Evolutionary conservation across 169 alveolate species (phyloP).

Genomic region (Eimeria necatrix): DNA sequence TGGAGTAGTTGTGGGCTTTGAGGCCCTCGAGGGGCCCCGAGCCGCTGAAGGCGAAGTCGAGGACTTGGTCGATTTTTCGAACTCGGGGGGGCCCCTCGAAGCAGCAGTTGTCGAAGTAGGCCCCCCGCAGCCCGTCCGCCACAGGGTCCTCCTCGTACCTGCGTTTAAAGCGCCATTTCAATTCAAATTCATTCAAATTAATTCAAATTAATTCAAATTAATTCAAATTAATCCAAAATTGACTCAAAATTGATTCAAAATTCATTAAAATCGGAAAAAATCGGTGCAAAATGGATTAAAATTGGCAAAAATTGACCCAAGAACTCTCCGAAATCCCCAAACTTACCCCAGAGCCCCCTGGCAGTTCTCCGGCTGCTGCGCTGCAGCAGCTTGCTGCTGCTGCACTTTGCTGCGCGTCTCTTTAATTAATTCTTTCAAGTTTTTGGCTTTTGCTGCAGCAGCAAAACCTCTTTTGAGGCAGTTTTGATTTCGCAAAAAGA

Average conservation of each 20-base stretch:
- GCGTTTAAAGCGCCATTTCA: neutral
- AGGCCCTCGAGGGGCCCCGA: conserved; percentile 90
- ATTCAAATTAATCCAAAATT: no score
- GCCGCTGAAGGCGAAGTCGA: conserved; percentile 89
- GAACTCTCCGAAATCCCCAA: neutral
- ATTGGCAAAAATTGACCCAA: neutral
- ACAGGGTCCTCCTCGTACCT: conserved; percentile 85
- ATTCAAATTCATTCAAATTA: neutral
- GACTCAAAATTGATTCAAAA: neutral
- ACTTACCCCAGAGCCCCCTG: conserved; percentile 83
- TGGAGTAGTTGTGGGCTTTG: conserved; percentile 90
- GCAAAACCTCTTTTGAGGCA: conserved; percentile 54
- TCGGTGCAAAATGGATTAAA: no score
- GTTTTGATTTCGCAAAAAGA: conserved; percentile 41
- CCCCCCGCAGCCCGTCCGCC: conserved; percentile 88
- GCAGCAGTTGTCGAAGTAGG: conserved; percentile 85
- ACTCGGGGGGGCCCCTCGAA: conserved; percentile 88
- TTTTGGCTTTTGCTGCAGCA: conserved; percentile 7
- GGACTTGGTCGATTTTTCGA: conserved; percentile 87
- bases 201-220: neutral
- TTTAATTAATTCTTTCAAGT: conserved; percentile 83
- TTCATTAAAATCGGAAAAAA: neutral
- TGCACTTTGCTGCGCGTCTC: conserved; percentile 85
- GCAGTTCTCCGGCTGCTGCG: conserved; percentile 85
- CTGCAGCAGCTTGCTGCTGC: conserved; percentile 82